Conservation (phyloP, 345 rosid species). For the Litchi chinensis region DNA sequence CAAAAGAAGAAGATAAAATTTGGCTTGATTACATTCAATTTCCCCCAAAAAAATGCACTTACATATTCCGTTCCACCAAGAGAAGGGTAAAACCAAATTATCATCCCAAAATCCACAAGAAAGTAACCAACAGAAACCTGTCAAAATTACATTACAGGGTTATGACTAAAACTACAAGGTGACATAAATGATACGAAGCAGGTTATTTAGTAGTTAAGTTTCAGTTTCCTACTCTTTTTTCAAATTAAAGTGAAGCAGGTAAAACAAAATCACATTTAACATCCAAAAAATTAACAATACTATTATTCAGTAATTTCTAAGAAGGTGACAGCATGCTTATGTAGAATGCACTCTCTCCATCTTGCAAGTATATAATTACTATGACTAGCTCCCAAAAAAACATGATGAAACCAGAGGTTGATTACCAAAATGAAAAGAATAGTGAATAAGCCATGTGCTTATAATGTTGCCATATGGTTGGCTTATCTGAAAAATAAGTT, state of each 20-base stretch:
- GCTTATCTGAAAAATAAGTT: neutral
- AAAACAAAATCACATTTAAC: no score
- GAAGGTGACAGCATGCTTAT: neutral
- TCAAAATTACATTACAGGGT: slow-evolving; percentile 17
- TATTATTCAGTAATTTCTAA: neutral
- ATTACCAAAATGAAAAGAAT: neutral
- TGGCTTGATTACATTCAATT: neutral
- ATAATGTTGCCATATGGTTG: neutral
- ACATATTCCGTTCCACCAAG: slow-evolving; percentile 88
- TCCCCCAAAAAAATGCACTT: slow-evolving; percentile 32
- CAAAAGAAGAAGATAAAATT: neutral
- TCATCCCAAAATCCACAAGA: slow-evolving; percentile 76
- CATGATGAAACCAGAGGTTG: neutral
- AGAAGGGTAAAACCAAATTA: slow-evolving; percentile 78
- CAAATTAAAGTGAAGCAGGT: neutral
- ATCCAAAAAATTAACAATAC: neutral
- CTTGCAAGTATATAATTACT: neutral
- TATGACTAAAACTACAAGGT: neutral
- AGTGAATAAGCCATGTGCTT: neutral
- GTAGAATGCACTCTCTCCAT: neutral
- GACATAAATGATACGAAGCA: neutral
- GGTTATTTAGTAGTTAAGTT: neutral
- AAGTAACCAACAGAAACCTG: slow-evolving; percentile 95
- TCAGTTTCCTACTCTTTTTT: slow-evolving; percentile 1
- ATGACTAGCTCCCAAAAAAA: neutral